These are phyloP conservation scores for Endoconidiophora polonica DNA, from an alignment of 2,329 filamentous ascomycete species.

Conservation along the genomic window DNA sequence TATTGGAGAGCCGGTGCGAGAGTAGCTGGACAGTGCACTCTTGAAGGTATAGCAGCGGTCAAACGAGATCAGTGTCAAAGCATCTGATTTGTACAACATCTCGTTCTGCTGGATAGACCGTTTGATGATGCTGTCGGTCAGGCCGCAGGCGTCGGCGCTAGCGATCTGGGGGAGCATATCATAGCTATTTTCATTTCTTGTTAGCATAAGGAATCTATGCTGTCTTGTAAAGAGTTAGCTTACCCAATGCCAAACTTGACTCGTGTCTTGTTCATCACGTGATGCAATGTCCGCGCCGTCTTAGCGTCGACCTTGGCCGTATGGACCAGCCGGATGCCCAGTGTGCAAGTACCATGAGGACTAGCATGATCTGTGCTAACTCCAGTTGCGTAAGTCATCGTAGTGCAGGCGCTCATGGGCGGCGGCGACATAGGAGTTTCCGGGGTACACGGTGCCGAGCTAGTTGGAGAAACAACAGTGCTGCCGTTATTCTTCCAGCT, in stretches of 20 bases:
- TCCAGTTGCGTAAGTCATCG: constrained; percentile 23
- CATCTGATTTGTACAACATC: constrained; percentile 41
- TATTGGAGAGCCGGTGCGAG: constrained; percentile 26
- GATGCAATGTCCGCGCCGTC: constrained; percentile 30
- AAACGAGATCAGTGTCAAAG: constrained; percentile 41
- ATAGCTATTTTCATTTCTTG: constrained; percentile 17
- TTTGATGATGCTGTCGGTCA: constrained; percentile 35
- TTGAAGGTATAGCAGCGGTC: constrained; percentile 51
- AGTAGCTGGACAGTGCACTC: constrained; percentile 39
- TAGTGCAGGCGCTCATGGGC: constrained; percentile 33
- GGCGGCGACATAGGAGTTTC: constrained; percentile 24
- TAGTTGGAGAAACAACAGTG: constrained; percentile 13
- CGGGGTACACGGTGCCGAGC: constrained; percentile 20
- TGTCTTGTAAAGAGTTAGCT: background rate
- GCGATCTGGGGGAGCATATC: constrained; percentile 29
- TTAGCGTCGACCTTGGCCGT: constrained; percentile 28
- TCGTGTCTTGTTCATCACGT: constrained; percentile 35
- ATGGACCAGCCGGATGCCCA: constrained; percentile 35
- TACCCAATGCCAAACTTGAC: constrained; percentile 23
- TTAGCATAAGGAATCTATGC: background rate
- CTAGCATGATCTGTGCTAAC: constrained; percentile 18
- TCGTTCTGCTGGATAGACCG: constrained; percentile 44
- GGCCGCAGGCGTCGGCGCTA: constrained; percentile 26
- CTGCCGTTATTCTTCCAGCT: constrained; percentile 2
- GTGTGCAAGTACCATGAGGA: constrained; percentile 22